Conservation (phyloP, 176 grass and related monocot genomes). For the Avena atlantica region DNA sequence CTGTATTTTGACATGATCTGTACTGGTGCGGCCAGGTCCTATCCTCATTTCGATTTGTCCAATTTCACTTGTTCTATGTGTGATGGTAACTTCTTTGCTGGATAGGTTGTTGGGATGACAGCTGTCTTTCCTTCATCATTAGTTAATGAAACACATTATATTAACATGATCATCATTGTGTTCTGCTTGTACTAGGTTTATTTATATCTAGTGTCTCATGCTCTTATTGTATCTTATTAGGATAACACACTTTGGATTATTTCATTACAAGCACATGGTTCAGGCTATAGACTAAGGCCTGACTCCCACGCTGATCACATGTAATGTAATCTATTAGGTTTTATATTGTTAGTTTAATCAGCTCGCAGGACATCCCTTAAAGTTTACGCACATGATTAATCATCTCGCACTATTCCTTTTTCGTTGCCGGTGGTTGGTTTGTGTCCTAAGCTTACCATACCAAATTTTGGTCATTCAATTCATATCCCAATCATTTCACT, state of each 20-base stretch:
- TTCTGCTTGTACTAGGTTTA: background rate
- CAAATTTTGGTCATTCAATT: background rate
- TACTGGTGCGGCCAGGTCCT: background rate
- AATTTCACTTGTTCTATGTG: background rate
- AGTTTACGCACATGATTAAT: background rate
- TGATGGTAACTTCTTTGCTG: background rate
- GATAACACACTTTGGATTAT: background rate
- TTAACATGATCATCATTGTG: slow-evolving; percentile 17
- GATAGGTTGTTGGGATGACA: slow-evolving; percentile 21
- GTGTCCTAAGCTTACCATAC: background rate
- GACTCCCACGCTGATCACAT: slow-evolving; percentile 6
- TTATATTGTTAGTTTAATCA: slow-evolving; percentile 1
- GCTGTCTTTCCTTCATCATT: background rate
- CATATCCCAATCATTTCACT: slow-evolving; percentile 11
- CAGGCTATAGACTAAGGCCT: slow-evolving; percentile 10
- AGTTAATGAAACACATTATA: background rate
- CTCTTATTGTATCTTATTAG: slow-evolving; percentile 14
- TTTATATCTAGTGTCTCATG: background rate
- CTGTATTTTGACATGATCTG: background rate
- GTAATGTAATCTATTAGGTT: background rate
- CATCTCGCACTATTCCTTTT: background rate
- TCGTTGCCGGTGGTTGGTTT: background rate
- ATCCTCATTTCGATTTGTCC: slow-evolving; percentile 12
- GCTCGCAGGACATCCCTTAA: background rate
- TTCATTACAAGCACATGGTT: slow-evolving; percentile 9